phyloP scores from a whole-genome alignment of 1,139 yeast species.

The Yamadazyma aaseri region DNA sequence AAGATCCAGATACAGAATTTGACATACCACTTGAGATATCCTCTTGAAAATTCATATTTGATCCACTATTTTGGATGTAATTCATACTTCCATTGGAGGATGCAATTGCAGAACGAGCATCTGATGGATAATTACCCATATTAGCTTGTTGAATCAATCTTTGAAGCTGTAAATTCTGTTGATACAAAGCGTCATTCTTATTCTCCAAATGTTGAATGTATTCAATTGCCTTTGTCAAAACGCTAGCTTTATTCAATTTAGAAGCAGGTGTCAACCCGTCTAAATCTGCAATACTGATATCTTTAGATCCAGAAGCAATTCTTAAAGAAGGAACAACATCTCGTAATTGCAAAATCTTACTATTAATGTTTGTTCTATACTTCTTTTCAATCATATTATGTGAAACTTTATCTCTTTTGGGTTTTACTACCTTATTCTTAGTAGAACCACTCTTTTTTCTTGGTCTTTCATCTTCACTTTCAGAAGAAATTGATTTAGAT shows the following conservation, averaged over 20 bases:
- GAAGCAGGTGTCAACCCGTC: slow-evolving; percentile 89
- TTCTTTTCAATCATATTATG: slow-evolving; percentile 81
- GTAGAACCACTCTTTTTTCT: slow-evolving; percentile 6
- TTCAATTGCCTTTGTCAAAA: slow-evolving; percentile 85
- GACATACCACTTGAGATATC: background rate
- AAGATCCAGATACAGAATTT: slow-evolving; percentile 4
- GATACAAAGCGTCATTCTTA: slow-evolving; percentile 56
- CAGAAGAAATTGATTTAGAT: slow-evolving; percentile 1
- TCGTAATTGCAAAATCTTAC: slow-evolving; percentile 66
- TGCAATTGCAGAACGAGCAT: background rate
- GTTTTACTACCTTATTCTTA: slow-evolving; percentile 29
- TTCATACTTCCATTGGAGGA: background rate
- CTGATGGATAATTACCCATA: slow-evolving; percentile 2
- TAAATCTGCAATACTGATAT: slow-evolving; percentile 48
- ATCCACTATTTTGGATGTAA: background rate
- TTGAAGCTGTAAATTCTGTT: slow-evolving; percentile 55
- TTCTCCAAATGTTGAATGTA: slow-evolving; percentile 80
- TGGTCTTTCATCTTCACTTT: slow-evolving; percentile 8
- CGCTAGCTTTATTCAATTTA: slow-evolving; percentile 85
- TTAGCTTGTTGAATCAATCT: slow-evolving; percentile 32
- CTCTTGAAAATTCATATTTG: slow-evolving; percentile 1
- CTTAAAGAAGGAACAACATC: slow-evolving; percentile 73
- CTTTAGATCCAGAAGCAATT: slow-evolving; percentile 43
- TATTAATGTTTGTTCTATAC: slow-evolving; percentile 67
- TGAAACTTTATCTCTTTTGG: slow-evolving; percentile 54